These are phyloP conservation scores for Sporothrix luriei DNA, from an alignment of 2,329 filamentous ascomycete species.

Conservation along the genomic window DNA sequence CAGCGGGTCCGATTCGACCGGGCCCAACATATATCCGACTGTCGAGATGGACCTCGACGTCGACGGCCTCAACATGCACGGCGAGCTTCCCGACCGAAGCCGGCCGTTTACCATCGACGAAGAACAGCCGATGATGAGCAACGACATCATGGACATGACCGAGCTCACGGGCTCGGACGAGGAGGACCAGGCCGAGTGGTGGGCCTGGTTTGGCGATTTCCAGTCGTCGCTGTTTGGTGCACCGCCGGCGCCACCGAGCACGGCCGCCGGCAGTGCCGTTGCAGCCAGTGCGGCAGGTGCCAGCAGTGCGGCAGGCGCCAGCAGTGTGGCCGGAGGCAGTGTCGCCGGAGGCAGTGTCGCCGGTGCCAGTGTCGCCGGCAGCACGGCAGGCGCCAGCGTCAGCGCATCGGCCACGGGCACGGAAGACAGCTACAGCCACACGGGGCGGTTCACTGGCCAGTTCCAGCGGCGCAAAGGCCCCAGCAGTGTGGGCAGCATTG, in stretches of 20 bases:
- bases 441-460: neutral
- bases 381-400: neutral
- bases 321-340: neutral
- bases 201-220: conserved; percentile 34
- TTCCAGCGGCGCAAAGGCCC: conserved; percentile 11
- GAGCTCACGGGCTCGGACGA: conserved; percentile 25
- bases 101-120: conserved; percentile 13
- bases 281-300: neutral
- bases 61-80: neutral
- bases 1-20: conserved; percentile 3
- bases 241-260: conserved; percentile 10
- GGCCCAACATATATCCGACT: neutral
- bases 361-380: neutral
- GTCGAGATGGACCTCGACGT: conserved; percentile 31
- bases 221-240: conserved; percentile 27
- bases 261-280: conserved; percentile 22
- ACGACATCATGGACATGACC: conserved; percentile 23
- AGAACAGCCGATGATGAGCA: conserved; percentile 24
- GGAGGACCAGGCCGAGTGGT: conserved; percentile 35
- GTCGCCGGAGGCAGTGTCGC: neutral
- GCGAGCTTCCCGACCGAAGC: conserved; percentile 13
- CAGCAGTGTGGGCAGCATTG: conserved; percentile 35
- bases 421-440: neutral
- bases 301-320: neutral
- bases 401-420: conserved; percentile 4